phyloP scores from a whole-genome alignment of 2,329 filamentous ascomycete species.

The Hortaea werneckii region DNA sequence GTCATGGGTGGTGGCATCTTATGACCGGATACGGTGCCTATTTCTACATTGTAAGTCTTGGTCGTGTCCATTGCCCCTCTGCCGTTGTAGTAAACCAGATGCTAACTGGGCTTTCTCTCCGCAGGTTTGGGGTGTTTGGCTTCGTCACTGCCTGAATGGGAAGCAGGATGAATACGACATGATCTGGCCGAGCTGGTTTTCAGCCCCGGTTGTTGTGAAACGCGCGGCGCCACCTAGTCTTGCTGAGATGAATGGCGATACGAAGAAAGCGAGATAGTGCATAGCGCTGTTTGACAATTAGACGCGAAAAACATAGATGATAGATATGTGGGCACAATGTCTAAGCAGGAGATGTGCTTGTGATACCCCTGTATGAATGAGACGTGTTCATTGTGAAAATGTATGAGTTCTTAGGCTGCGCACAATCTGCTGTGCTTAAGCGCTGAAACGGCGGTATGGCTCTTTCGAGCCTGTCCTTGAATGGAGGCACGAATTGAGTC shows the following conservation, averaged over 20 bases:
- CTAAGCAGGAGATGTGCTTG: too few relatives aligned
- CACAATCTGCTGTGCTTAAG: too few relatives aligned
- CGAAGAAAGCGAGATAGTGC: conserved; percentile 24
- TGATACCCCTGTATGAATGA: too few relatives aligned
- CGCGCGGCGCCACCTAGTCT: conserved; percentile 1
- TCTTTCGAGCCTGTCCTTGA: too few relatives aligned
- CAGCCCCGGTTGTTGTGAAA: conserved; percentile 42
- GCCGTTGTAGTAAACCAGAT: not conserved
- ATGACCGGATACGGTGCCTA: conserved; percentile 81
- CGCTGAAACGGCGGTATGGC: too few relatives aligned
- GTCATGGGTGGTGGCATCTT: conserved; percentile 68
- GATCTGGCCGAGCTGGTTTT: conserved; percentile 55
- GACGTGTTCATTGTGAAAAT: too few relatives aligned
- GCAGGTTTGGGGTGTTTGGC: conserved; percentile 62
- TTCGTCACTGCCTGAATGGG: conserved; percentile 65
- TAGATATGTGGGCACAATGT: too few relatives aligned
- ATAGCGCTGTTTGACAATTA: not conserved
- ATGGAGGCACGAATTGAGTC: too few relatives aligned
- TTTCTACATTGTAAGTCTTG: conserved; percentile 52
- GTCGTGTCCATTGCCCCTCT: not conserved
- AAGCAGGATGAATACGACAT: conserved; percentile 62
- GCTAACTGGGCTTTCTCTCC: not conserved
- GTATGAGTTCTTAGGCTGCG: too few relatives aligned
- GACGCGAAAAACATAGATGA: too few relatives aligned
- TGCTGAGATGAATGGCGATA: conserved; percentile 10